phyloP scores from a whole-genome alignment of 2,329 filamentous ascomycete species.

The Sporothrix globosa region DNA sequence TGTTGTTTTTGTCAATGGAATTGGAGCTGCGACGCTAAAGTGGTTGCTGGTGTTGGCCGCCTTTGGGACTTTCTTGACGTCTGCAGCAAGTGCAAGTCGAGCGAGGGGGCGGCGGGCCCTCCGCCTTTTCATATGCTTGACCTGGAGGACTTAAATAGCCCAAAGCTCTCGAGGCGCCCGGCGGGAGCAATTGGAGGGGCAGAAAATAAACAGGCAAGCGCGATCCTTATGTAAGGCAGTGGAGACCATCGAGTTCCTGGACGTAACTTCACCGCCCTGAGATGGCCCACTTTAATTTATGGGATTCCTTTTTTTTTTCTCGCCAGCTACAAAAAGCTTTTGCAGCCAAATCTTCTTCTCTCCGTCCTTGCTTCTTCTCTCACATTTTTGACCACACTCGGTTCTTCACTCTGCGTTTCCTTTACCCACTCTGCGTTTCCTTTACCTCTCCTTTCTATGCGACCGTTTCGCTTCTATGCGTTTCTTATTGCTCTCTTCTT shows the following conservation, averaged over 20 bases:
- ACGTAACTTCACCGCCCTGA: slow-evolving; percentile 9
- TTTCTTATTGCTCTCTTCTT: neutral
- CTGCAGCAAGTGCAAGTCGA: neutral
- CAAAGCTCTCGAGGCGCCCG: neutral
- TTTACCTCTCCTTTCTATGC: neutral
- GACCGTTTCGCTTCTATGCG: neutral
- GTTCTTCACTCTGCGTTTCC: no score
- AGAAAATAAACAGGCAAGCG: slow-evolving; percentile 22
- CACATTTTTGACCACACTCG: neutral
- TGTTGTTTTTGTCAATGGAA: neutral
- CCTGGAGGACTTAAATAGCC: slow-evolving; percentile 23
- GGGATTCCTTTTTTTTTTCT: slow-evolving; percentile 8
- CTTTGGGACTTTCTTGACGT: neutral
- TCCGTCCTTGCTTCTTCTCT: neutral
- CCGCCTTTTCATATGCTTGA: slow-evolving; percentile 25
- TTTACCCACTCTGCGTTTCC: neutral
- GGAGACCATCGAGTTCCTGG: neutral
- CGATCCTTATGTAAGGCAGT: slow-evolving; percentile 17
- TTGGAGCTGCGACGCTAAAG: slow-evolving; percentile 14
- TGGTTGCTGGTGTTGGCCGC: neutral
- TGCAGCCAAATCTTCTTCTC: neutral
- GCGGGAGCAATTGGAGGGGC: slow-evolving; percentile 7
- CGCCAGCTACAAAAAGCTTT: slow-evolving; percentile 16
- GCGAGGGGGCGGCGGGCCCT: neutral
- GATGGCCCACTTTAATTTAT: slow-evolving; percentile 14